Evolutionary conservation across 1,284 basidiomycete species (phyloP).

Genomic region (Schizophyllum amplum): DNA sequence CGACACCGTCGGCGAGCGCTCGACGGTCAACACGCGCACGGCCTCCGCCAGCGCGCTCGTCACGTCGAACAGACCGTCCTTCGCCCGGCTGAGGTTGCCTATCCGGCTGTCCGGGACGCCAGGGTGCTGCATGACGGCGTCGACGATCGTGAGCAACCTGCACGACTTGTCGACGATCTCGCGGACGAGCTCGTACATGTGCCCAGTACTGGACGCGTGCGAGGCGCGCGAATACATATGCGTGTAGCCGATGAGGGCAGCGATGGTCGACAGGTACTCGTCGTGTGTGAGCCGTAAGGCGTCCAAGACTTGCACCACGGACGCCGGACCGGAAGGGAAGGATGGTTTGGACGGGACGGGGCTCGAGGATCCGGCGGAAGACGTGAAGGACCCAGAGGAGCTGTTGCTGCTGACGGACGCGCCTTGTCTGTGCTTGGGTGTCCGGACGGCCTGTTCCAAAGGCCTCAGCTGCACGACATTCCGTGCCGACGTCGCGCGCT

Average conservation of each 20-base stretch:
- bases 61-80: slow-evolving; percentile 79
- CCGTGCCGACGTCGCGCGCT: not conserved
- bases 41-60: slow-evolving; percentile 86
- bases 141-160: slow-evolving; percentile 86
- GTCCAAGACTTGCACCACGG: slow-evolving; percentile 58
- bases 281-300: slow-evolving; percentile 75
- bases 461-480: slow-evolving; percentile 25
- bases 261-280: slow-evolving; percentile 86
- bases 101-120: slow-evolving; percentile 49
- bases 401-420: slow-evolving; percentile 59
- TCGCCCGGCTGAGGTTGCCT: slow-evolving; percentile 57
- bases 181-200: slow-evolving; percentile 88
- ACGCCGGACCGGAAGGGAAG: slow-evolving; percentile 65
- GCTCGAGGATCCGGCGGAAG: slow-evolving; percentile 34
- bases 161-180: slow-evolving; percentile 93
- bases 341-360: slow-evolving; percentile 26
- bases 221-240: slow-evolving; percentile 86
- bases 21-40: slow-evolving; percentile 63
- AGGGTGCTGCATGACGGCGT: slow-evolving; percentile 73
- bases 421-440: slow-evolving; percentile 7
- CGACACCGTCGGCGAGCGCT: slow-evolving; percentile 41
- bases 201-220: slow-evolving; percentile 87
- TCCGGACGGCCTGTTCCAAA: slow-evolving; percentile 13
- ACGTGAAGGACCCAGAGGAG: slow-evolving; percentile 46
- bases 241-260: slow-evolving; percentile 94